A percentile compares a stretch with the other conserved stretches of the same genome.
phyloP scores from a whole-genome alignment of 2,329 filamentous ascomycete genomes.

The Triangularia setosa region DNA sequence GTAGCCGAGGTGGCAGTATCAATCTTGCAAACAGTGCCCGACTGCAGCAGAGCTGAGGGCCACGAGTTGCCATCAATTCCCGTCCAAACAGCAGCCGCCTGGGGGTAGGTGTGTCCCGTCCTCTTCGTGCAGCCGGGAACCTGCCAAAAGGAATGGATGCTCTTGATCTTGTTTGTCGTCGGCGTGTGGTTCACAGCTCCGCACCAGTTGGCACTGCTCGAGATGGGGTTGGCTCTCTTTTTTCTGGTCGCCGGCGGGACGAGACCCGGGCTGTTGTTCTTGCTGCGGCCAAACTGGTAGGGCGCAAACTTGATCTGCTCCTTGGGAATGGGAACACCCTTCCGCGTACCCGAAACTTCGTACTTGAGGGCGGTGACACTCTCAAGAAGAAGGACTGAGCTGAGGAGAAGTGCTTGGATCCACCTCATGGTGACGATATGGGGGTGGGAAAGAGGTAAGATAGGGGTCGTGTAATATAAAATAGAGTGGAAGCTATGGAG shows the following conservation, averaged over 20 bases:
- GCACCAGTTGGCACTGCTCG: conserved; percentile 27
- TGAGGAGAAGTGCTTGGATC: conserved; percentile 14
- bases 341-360: conserved; percentile 20
- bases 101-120: conserved; percentile 22
- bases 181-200: conserved; percentile 23
- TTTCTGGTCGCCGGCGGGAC: background rate
- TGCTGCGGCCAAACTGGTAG: conserved; percentile 16
- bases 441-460: background rate
- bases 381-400: conserved; percentile 17
- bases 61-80: conserved; percentile 27
- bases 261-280: background rate
- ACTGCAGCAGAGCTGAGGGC: conserved; percentile 23
- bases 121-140: conserved; percentile 23
- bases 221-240: conserved; percentile 16
- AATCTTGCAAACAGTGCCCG: conserved; percentile 27
- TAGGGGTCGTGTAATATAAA: conserved; percentile 10
- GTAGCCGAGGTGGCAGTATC: conserved; percentile 21
- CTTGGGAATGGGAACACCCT: conserved; percentile 23
- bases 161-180: conserved; percentile 21
- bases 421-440: conserved; percentile 20
- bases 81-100: conserved; percentile 26
- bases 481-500: conserved; percentile 1
- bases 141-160: conserved; percentile 23
- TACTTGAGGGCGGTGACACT: conserved; percentile 19
- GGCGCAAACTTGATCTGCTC: conserved; percentile 25